Evolutionary conservation across 306 rosid species (phyloP), one percentile per base, ranked within the genome.

Genomic region (Fragaria nilgerrensis): DNA sequence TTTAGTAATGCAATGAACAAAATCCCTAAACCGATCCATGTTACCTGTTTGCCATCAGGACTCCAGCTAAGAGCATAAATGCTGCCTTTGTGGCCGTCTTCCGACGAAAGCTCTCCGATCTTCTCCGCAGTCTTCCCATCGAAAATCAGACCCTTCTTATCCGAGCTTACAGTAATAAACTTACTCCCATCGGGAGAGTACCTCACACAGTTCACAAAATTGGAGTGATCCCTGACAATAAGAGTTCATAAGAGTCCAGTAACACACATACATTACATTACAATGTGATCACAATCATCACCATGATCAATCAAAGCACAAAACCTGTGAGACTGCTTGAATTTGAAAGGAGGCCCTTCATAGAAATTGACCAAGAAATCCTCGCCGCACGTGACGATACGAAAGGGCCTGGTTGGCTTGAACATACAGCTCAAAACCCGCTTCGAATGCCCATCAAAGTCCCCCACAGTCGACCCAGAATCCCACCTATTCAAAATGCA

Each of bases 41-140:
- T 81, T 77, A 95, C 97, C 90, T 85, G 90, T 72, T 90, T 95
- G n/a, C 97, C 96, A 89, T 95, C 96, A 58, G 97, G 89, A 85
- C 96, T 95, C 96, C 97, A 95, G 85, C 97, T 90, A 84, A 89
- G 90, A 72, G 97, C 97, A 82, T 95, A 95, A 80, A 95, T 90
- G 83, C 93, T 95, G 61, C 99, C 97, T 50, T 93, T 88, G 79
- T 95, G 97, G 34, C 91, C 97, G 75, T 92, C 96, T 81, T 90
- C 97, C 23, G 97, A 86, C 23, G 91, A 92, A 73, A 95, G 86
- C 84, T 88, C 99, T 20, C 99, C 97, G 7, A 95, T 90, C 89
- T 86, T 95, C 73, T 86, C 97, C 37, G 87, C 97, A 52, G 79
- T 95, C 83, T 95, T 95, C 34, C 89, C 97, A 74, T 95, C 97